phyloP scores from a whole-genome alignment of 2,329 filamentous ascomycete genomes.

The Sporothrix luriei region DNA sequence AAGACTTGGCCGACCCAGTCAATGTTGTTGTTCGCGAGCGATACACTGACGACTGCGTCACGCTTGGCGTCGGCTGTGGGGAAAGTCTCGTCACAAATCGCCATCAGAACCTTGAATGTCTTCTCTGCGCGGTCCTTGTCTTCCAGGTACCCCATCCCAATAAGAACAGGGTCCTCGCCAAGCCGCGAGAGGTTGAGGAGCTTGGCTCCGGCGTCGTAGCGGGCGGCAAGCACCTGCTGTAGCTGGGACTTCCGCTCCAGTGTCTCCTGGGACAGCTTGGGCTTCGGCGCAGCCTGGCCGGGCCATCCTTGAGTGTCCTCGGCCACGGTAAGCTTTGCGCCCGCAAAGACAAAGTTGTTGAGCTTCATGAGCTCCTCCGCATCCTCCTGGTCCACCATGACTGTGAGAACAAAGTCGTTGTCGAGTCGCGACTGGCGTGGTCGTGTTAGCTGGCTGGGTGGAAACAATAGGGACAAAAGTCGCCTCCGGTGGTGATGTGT shows the following conservation, averaged over 20 bases:
- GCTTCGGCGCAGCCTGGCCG: slow-evolving; percentile 35
- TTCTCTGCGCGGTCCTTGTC: slow-evolving; percentile 73
- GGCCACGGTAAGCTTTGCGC: slow-evolving; percentile 60
- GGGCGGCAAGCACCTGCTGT: slow-evolving; percentile 68
- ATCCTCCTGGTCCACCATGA: slow-evolving; percentile 67
- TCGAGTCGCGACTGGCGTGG: slow-evolving; percentile 64
- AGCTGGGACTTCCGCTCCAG: slow-evolving; percentile 69
- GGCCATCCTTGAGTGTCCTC: slow-evolving; percentile 50
- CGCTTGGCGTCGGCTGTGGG: slow-evolving; percentile 70
- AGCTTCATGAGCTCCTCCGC: slow-evolving; percentile 66
- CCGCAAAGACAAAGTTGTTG: slow-evolving; percentile 70
- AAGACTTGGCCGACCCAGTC: slow-evolving; percentile 72
- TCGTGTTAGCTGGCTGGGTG: slow-evolving; percentile 68
- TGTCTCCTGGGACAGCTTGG: slow-evolving; percentile 53
- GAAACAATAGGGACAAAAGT: slow-evolving; percentile 41
- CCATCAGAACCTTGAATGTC: slow-evolving; percentile 90
- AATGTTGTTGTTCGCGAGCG: slow-evolving; percentile 78
- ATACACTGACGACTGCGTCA: slow-evolving; percentile 79
- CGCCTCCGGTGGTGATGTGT: neutral
- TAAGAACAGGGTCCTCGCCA: slow-evolving; percentile 69
- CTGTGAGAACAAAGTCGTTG: slow-evolving; percentile 66
- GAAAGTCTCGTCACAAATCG: slow-evolving; percentile 77
- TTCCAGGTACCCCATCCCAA: slow-evolving; percentile 74
- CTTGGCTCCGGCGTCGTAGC: slow-evolving; percentile 73
- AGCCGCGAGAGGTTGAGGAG: slow-evolving; percentile 82